phyloP scores from a whole-genome alignment of 371 early-diverging fungal species.

The Synchytrium microbalum region DNA sequence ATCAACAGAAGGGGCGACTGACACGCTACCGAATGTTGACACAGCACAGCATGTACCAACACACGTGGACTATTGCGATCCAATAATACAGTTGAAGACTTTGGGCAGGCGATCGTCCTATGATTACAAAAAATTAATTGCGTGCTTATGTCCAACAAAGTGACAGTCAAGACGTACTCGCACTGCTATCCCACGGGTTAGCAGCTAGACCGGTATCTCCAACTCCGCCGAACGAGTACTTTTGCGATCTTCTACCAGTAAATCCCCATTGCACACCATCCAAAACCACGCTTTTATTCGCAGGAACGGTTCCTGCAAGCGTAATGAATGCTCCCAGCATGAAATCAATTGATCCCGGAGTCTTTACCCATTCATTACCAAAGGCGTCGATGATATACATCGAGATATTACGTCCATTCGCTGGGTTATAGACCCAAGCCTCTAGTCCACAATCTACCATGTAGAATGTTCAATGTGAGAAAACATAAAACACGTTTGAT shows the following conservation, averaged over 20 bases:
- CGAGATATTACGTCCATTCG: conserved; percentile 3
- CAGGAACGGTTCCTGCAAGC: conserved; percentile 4
- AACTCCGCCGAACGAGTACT: conserved; percentile 10
- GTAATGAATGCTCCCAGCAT: conserved; percentile 10
- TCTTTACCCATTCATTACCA: conserved; percentile 9
- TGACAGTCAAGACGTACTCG: too few relatives aligned
- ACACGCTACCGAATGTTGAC: too few relatives aligned
- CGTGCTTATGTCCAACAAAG: too few relatives aligned
- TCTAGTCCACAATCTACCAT: conserved; percentile 14
- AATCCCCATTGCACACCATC: conserved; percentile 12
- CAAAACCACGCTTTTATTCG: conserved; percentile 6
- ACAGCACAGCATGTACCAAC: too few relatives aligned
- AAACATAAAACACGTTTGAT: neutral
- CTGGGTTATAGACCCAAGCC: conserved; percentile 8
- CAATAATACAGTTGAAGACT: too few relatives aligned
- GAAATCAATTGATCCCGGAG: conserved; percentile 15
- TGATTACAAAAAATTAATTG: too few relatives aligned
- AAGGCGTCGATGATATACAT: conserved; percentile 17
- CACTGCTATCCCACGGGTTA: too few relatives aligned
- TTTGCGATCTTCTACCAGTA: conserved; percentile 7
- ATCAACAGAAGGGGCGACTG: neutral
- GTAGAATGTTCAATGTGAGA: neutral
- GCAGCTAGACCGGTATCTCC: conserved; percentile 5
- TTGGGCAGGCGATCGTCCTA: too few relatives aligned
- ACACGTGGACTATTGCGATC: too few relatives aligned